Base-by-base conservation (phyloP, 306 rosid genomes). In the Pueraria montana region DNA sequence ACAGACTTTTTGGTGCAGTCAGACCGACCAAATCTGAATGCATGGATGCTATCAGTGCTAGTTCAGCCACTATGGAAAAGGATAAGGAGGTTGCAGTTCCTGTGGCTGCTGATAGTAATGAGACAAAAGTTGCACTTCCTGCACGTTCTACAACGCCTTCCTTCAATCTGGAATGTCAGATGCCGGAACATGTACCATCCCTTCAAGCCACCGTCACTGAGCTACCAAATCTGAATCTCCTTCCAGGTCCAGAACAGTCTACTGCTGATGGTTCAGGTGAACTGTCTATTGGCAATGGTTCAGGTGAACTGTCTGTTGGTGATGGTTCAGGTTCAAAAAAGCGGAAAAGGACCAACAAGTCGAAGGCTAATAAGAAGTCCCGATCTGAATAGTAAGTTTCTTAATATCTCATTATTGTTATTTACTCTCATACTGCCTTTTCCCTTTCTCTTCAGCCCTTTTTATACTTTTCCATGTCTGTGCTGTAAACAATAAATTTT, bases 321-420 rank as follows among this genome's bases (percentile, higher is more conserved):
- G 59, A 20, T 63, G 13, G 49, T 82, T 20, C 80, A 17, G 80
- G 75, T 72, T 26, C 69, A 11, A 88, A 82, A 63, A 88, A 30
- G 87, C 50, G 89, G 5, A 79, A 83, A 80, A 45, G 4, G 4
- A 9, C 11, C 11, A 45, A 11, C 38, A 30, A 30, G 49, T 11
- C 14, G 1, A 45, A 45, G 49, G 16, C 14, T 45, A 45, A 11
- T 74, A 83, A 52, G 74, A 89, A 64, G 82, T 74, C 67, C 24
- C 84, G 79, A 16, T 17, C 8, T 38, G 83, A 76, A 70, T 11
- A 11, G 91, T 90, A 85, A 84, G 92, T 43, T 61, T 69, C 13
- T 11, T 72, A 42, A 56, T 24, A 45, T 72, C 40, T 73, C 27
- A 52, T 36, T 34, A 9, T 53, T 64, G 38, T 76, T 66, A 56